Evolutionary conservation across 257 asterid species (phyloP).

Genomic region (Ilex asprella): DNA sequence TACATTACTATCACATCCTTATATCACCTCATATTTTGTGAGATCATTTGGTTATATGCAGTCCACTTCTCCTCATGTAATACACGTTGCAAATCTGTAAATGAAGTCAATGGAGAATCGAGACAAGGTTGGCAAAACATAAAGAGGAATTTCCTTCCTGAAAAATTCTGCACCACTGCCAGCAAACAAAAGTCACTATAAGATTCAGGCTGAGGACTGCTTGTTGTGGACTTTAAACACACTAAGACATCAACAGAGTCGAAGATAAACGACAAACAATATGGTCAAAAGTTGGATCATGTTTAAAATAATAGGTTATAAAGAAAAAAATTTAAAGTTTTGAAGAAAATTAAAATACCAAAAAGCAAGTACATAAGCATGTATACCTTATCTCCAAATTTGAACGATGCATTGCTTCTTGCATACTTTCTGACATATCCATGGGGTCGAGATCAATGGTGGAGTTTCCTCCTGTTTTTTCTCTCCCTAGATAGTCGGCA

Average conservation of each 20-base stretch:
- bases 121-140: conserved; percentile 62
- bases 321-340: neutral
- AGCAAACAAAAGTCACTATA: conserved; percentile 21
- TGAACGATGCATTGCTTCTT: conserved; percentile 97
- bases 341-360: conserved; percentile 6
- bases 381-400: conserved; percentile 95
- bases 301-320: neutral
- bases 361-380: conserved; percentile 35
- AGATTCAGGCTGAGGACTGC: conserved; percentile 2
- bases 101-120: conserved; percentile 70
- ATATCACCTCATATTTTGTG: conserved; percentile 60
- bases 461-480: conserved; percentile 47
- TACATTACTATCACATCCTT: neutral
- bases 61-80: conserved; percentile 84
- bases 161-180: conserved; percentile 93
- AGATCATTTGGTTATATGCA: conserved; percentile 74
- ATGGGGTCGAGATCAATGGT: conserved; percentile 67
- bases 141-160: conserved; percentile 89
- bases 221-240: conserved; percentile 1
- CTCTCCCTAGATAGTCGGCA: conserved; percentile 14
- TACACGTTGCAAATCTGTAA: conserved; percentile 71
- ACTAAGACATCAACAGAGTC: neutral
- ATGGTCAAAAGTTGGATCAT: neutral
- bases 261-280: neutral
- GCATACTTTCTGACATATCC: conserved; percentile 99